These are phyloP conservation scores for Cercophora scortea DNA, from an alignment of 495 filamentous ascomycete genomes.

Conservation along the genomic window DNA sequence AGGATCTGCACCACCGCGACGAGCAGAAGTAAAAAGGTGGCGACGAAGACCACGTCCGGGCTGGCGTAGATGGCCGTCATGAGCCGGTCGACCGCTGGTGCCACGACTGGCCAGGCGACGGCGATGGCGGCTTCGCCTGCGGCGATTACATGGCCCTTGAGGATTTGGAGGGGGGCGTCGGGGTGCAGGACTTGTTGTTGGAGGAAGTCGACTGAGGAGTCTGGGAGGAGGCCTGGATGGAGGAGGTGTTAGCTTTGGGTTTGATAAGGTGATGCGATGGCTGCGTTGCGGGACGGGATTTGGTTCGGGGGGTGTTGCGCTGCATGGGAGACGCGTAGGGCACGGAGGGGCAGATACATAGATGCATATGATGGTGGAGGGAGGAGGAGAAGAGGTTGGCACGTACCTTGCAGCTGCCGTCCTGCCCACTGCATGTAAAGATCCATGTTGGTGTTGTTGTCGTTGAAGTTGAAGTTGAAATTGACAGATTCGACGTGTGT, in stretches of 20 bases:
- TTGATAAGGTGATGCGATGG: neutral
- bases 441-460: too few relatives aligned
- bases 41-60: constrained; percentile 53
- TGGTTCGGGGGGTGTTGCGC: too few relatives aligned
- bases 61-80: constrained; percentile 27
- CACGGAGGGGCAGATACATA: too few relatives aligned
- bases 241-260: neutral
- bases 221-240: constrained; percentile 33
- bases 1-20: constrained; percentile 55
- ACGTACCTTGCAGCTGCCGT: too few relatives aligned
- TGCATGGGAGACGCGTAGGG: too few relatives aligned
- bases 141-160: constrained; percentile 9
- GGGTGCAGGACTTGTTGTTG: constrained; percentile 30
- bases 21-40: constrained; percentile 48
- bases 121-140: neutral
- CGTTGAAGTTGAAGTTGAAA: too few relatives aligned
- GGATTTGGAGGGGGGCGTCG: constrained; percentile 24
- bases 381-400: too few relatives aligned
- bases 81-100: constrained; percentile 41
- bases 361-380: too few relatives aligned
- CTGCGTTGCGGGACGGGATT: too few relatives aligned
- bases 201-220: constrained; percentile 24
- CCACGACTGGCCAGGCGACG: constrained; percentile 23
- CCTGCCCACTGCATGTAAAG: too few relatives aligned
- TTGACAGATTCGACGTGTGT: too few relatives aligned